Percentiles rank a stretch among this genome's conserved stretches.
phyloP scores from a whole-genome alignment of 1,139 yeast species.

The Geotrichum aggregatum region DNA sequence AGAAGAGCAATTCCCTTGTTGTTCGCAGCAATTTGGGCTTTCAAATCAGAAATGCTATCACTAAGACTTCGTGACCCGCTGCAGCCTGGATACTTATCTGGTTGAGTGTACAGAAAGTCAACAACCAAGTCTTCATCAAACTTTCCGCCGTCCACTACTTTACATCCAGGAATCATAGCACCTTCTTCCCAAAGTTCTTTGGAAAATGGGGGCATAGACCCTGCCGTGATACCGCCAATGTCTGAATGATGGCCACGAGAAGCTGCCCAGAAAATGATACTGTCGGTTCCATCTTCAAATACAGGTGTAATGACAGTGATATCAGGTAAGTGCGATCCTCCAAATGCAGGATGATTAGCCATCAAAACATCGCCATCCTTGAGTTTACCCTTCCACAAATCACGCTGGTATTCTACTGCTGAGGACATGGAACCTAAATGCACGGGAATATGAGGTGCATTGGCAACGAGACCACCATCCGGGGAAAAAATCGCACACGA shows the following conservation, averaged over 20 bases:
- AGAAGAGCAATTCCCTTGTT: constrained; percentile 57
- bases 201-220: constrained; percentile 63
- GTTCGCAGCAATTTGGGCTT: constrained; percentile 66
- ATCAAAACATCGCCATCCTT: constrained; percentile 71
- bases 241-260: constrained; percentile 67
- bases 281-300: constrained; percentile 50
- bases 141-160: constrained; percentile 51
- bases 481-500: constrained; percentile 79
- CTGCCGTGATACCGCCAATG: constrained; percentile 63
- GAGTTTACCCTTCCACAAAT: constrained; percentile 56
- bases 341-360: constrained; percentile 74
- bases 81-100: constrained; percentile 53
- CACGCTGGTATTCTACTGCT: constrained; percentile 66
- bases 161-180: constrained; percentile 54
- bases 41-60: constrained; percentile 59
- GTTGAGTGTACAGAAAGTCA: constrained; percentile 48
- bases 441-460: constrained; percentile 86
- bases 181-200: constrained; percentile 62
- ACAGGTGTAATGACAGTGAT: constrained; percentile 75
- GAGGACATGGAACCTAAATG: constrained; percentile 86
- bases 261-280: constrained; percentile 57
- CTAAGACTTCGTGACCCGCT: constrained; percentile 57
- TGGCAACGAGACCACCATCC: constrained; percentile 74
- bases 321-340: constrained; percentile 82
- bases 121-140: constrained; percentile 53